A percentile compares a stretch with the other conserved stretches of the same genome.
These are phyloP conservation scores for Huntiella abstrusa DNA, from an alignment of 2,329 filamentous ascomycete genomes.

Conservation along the genomic window DNA sequence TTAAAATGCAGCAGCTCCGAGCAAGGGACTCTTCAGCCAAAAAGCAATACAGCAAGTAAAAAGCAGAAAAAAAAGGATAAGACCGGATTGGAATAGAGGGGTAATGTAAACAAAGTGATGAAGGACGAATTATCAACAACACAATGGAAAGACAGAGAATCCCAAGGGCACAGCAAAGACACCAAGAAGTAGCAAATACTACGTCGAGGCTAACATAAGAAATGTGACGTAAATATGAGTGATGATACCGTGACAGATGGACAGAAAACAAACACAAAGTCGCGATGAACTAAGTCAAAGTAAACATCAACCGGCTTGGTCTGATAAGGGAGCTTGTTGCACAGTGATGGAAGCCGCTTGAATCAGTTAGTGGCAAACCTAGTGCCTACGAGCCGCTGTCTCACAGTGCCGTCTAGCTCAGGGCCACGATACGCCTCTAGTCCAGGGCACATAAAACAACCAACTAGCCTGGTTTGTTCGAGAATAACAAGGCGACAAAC, in stretches of 20 bases:
- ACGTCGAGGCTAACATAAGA: neutral
- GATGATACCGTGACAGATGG: neutral
- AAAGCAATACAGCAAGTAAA: neutral
- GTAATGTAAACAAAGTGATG: neutral
- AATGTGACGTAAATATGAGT: neutral
- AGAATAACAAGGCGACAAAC: too few relatives aligned
- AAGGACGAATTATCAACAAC: neutral
- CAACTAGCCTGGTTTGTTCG: too few relatives aligned
- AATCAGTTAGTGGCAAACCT: too few relatives aligned
- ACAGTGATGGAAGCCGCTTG: too few relatives aligned
- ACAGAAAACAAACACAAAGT: neutral
- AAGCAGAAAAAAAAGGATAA: neutral
- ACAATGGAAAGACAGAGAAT: neutral
- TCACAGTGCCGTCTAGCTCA: too few relatives aligned
- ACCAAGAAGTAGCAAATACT: too few relatives aligned
- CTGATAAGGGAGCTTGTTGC: constrained; percentile 1
- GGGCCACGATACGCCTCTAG: too few relatives aligned
- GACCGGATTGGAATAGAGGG: neutral
- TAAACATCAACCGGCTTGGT: constrained; percentile 1
- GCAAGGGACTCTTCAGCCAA: too few relatives aligned
- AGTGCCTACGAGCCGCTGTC: too few relatives aligned
- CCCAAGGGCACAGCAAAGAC: neutral
- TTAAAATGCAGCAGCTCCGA: too few relatives aligned
- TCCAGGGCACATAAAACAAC: too few relatives aligned
- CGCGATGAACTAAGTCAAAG: constrained; percentile 1